These are phyloP conservation scores for Mucor lusitanicus DNA, from an alignment of 371 early-diverging fungal genomes.

Conservation along the genomic window DNA sequence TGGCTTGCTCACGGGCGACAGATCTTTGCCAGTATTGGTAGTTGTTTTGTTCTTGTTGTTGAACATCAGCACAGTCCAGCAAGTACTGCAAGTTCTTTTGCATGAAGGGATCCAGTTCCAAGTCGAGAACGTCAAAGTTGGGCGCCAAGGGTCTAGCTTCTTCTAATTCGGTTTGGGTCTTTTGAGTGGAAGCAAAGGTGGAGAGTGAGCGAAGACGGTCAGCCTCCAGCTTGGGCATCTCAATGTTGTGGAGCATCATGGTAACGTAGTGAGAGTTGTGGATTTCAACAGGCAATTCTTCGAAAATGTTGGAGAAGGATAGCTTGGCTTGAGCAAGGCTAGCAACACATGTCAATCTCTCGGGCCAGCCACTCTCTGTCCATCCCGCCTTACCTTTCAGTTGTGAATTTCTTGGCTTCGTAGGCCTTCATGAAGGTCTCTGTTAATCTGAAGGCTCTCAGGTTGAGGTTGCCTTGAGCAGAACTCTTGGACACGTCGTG, in stretches of 20 bases:
- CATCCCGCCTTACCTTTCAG: slow-evolving; percentile 55
- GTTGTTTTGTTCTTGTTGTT: slow-evolving; percentile 89
- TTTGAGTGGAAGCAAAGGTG: slow-evolving; percentile 45
- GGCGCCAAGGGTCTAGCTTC: slow-evolving; percentile 69
- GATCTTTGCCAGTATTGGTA: slow-evolving; percentile 94
- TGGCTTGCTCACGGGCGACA: slow-evolving; percentile 84
- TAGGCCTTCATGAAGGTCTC: slow-evolving; percentile 86
- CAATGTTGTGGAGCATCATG: slow-evolving; percentile 82
- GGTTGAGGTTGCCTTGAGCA: slow-evolving; percentile 81
- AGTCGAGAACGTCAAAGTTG: slow-evolving; percentile 82
- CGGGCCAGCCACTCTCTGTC: not conserved
- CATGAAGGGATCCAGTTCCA: slow-evolving; percentile 79
- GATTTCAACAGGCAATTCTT: slow-evolving; percentile 87
- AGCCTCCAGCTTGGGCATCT: slow-evolving; percentile 53
- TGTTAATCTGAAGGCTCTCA: slow-evolving; percentile 88
- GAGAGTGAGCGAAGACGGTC: slow-evolving; percentile 48
- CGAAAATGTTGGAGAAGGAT: slow-evolving; percentile 84
- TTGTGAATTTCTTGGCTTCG: slow-evolving; percentile 85
- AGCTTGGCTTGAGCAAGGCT: slow-evolving; percentile 75
- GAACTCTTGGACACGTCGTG: slow-evolving; percentile 87
- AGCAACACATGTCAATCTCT: not conserved
- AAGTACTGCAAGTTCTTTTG: slow-evolving; percentile 89
- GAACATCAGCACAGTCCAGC: slow-evolving; percentile 87
- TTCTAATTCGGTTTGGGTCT: slow-evolving; percentile 40
- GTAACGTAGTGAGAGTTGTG: slow-evolving; percentile 82